These are phyloP conservation scores for Penicillium psychrosexuale DNA, from an alignment of 2,329 filamentous ascomycete genomes.

Conservation along the genomic window DNA sequence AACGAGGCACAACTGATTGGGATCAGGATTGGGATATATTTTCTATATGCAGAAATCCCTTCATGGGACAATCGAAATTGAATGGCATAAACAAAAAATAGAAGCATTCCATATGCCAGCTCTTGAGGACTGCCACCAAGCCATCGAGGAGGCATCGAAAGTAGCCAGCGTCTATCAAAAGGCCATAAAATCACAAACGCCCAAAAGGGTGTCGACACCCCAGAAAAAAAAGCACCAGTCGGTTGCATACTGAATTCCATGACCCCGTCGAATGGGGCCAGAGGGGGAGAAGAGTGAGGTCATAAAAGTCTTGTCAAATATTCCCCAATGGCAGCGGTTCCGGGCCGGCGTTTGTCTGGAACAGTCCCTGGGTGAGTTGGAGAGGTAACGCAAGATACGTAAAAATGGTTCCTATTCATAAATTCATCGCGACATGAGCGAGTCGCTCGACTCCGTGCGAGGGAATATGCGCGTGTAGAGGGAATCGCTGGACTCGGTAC, in stretches of 20 bases:
- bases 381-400: constrained; percentile 4
- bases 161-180: constrained; percentile 16
- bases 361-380: constrained; percentile 5
- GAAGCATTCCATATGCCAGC: constrained; percentile 14
- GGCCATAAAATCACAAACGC: constrained; percentile 20
- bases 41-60: constrained; percentile 24
- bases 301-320: constrained; percentile 15
- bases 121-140: constrained; percentile 14
- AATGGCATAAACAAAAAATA: constrained; percentile 14
- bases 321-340: constrained; percentile 6
- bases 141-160: constrained; percentile 10
- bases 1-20: constrained; percentile 2
- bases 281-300: constrained; percentile 13
- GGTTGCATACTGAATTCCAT: constrained; percentile 10
- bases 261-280: constrained; percentile 7
- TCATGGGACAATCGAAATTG: constrained; percentile 17
- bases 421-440: constrained; percentile 34
- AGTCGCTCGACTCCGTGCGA: constrained; percentile 37
- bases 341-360: constrained; percentile 9
- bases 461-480: constrained; percentile 37
- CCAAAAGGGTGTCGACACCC: constrained; percentile 17
- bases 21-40: constrained; percentile 19
- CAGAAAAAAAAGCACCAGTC: constrained; percentile 16
- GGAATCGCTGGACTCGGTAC: constrained; percentile 38
- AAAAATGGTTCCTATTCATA: constrained; percentile 1